A percentile compares a stretch with the other conserved stretches of the same genome.
phyloP scores from a whole-genome alignment of 1,284 basidiomycete species.

The Apiotrichum sp. region DNA sequence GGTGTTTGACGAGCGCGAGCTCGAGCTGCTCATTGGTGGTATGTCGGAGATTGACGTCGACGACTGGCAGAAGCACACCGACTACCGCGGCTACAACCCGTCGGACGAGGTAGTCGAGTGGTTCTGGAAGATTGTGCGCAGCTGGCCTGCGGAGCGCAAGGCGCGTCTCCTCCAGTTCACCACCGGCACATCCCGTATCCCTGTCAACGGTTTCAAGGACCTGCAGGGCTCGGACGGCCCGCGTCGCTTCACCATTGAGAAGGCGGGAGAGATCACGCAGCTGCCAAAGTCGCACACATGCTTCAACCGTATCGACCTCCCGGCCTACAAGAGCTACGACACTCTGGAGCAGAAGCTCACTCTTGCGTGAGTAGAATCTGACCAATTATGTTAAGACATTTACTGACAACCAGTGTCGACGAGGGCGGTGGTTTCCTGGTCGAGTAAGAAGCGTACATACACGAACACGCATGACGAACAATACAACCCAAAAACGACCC shows the following conservation, averaged over 20 bases:
- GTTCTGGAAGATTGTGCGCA: slow-evolving; percentile 99
- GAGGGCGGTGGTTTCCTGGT: slow-evolving; percentile 52
- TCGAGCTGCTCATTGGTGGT: slow-evolving; percentile 93
- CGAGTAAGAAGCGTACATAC: slow-evolving; percentile 24
- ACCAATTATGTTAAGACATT: neutral
- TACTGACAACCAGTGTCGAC: slow-evolving; percentile 54
- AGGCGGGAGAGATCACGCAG: slow-evolving; percentile 84
- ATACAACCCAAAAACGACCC: neutral
- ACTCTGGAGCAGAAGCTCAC: slow-evolving; percentile 83
- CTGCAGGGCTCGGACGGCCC: slow-evolving; percentile 96
- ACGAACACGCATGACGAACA: neutral
- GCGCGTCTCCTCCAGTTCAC: slow-evolving; percentile 91
- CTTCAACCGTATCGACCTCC: slow-evolving; percentile 82
- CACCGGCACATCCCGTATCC: slow-evolving; percentile 93
- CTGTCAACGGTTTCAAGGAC: slow-evolving; percentile 99
- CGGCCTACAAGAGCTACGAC: slow-evolving; percentile 84
- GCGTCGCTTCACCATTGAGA: slow-evolving; percentile 89
- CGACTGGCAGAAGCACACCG: slow-evolving; percentile 59
- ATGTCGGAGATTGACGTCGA: slow-evolving; percentile 93
- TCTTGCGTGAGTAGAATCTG: slow-evolving; percentile 53
- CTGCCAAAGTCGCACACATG: slow-evolving; percentile 82
- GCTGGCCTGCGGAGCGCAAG: slow-evolving; percentile 95
- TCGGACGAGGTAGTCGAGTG: slow-evolving; percentile 91
- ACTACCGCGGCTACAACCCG: slow-evolving; percentile 55
- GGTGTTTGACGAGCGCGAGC: slow-evolving; percentile 96